phyloP scores from a whole-genome alignment of 305 asterid genomes.

The Salvia sclarea region DNA sequence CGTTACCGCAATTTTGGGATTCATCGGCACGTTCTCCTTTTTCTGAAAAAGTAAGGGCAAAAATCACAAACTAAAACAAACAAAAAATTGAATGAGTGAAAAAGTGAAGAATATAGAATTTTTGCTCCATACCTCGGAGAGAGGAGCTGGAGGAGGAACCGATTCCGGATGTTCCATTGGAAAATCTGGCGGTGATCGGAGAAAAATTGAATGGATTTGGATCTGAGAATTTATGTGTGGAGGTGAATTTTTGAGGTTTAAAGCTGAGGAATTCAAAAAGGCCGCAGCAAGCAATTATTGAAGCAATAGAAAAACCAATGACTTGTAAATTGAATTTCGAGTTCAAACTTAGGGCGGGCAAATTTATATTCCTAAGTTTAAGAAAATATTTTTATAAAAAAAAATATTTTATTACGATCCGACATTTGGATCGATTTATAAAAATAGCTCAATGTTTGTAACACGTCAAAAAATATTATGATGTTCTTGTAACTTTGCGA shows the following conservation, averaged over 20 bases:
- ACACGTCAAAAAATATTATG: no score
- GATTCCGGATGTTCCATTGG: constrained; percentile 60
- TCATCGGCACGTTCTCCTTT: constrained; percentile 61
- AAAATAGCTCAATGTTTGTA: no score
- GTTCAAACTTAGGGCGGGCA: constrained; percentile 46
- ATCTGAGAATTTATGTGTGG: constrained; percentile 30
- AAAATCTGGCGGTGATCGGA: background rate
- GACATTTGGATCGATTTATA: no score
- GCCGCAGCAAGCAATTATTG: constrained; percentile 4
- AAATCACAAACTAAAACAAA: constrained; percentile 8
- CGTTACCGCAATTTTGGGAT: constrained; percentile 69
- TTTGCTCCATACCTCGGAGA: constrained; percentile 41
- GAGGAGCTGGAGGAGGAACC: constrained; percentile 45
- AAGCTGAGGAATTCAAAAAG: constrained; percentile 10
- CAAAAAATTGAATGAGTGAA: background rate
- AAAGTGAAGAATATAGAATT: background rate
- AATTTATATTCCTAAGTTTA: constrained; percentile 16
- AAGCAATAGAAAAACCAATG: background rate
- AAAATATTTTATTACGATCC: no score
- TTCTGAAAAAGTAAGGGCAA: constrained; percentile 40
- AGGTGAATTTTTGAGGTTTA: background rate
- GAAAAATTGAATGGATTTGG: constrained; percentile 29
- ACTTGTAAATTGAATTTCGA: constrained; percentile 34
- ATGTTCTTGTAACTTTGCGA: no score
- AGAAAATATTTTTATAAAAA: no score